Conservation (phyloP, 2,329 filamentous ascomycete genomes). For the Clonostachys rhizophaga region DNA sequence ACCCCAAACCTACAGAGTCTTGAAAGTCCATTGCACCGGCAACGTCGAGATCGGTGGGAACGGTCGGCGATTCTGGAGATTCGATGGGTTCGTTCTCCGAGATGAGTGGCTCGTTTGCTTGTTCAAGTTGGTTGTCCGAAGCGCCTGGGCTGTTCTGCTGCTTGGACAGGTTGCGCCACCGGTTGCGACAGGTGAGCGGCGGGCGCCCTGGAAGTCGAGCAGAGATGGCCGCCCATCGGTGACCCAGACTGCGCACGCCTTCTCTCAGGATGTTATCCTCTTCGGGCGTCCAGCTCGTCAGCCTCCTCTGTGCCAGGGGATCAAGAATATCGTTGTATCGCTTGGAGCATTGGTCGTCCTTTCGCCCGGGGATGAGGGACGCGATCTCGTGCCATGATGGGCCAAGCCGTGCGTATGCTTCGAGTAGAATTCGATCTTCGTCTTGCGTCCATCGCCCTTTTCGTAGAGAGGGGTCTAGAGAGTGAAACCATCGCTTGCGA, state of each 20-base stretch:
- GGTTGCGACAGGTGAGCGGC: conserved; percentile 18
- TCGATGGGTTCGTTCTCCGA: too few relatives aligned
- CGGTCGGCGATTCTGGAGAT: too few relatives aligned
- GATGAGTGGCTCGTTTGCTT: too few relatives aligned
- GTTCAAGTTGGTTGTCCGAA: neutral
- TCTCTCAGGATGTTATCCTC: too few relatives aligned
- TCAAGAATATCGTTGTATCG: conserved; percentile 19
- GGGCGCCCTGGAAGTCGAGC: conserved; percentile 14
- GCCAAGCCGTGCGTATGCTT: conserved; percentile 15
- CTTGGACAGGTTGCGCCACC: conserved; percentile 11
- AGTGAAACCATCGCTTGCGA: conserved; percentile 21
- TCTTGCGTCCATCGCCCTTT: conserved; percentile 19
- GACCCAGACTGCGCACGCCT: conserved; percentile 13
- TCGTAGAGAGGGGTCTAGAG: conserved; percentile 16
- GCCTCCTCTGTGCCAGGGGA: conserved; percentile 14
- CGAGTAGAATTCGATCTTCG: conserved; percentile 18
- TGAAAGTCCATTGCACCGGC: too few relatives aligned
- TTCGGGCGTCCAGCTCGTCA: conserved; percentile 9
- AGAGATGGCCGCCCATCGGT: conserved; percentile 18
- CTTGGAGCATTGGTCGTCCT: conserved; percentile 20
- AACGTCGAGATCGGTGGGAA: too few relatives aligned
- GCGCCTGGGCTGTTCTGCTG: neutral
- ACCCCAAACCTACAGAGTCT: too few relatives aligned
- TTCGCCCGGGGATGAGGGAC: conserved; percentile 16
- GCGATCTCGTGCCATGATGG: conserved; percentile 18